These are phyloP conservation scores for Ceratobasidium sp. DNA, from an alignment of 1,284 basidiomycete species.

Conservation along the genomic window DNA sequence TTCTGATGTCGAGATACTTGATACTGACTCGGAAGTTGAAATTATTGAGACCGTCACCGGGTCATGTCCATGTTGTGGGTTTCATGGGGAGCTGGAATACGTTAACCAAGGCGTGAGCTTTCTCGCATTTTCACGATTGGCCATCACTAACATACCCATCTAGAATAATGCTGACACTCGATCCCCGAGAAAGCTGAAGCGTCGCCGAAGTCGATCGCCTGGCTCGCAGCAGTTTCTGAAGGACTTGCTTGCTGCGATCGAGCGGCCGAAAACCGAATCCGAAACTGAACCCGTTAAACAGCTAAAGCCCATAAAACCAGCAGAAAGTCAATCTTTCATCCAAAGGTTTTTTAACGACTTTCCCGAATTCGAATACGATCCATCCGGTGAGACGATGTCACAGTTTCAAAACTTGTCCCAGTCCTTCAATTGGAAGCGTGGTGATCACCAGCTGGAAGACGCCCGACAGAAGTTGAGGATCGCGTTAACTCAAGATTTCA, in stretches of 20 bases:
- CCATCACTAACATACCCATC: background rate
- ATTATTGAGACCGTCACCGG: constrained; percentile 3
- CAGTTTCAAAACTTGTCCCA: constrained; percentile 39
- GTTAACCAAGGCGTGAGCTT: background rate
- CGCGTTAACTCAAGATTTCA: constrained; percentile 22
- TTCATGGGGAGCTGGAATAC: constrained; percentile 9
- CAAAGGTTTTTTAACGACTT: constrained; percentile 12
- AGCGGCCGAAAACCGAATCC: background rate
- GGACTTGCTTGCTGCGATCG: too few species aligned
- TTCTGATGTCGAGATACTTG: background rate
- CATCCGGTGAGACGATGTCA: constrained; percentile 21
- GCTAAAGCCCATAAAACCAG: background rate
- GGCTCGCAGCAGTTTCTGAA: background rate
- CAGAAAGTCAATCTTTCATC: background rate
- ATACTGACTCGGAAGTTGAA: constrained; percentile 5
- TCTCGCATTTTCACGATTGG: background rate
- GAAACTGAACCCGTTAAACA: background rate
- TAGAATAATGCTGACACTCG: background rate
- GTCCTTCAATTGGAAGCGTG: background rate
- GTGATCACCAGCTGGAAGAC: background rate
- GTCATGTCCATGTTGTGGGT: constrained; percentile 20
- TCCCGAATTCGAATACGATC: constrained; percentile 22
- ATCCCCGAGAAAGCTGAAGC: background rate
- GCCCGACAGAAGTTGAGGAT: constrained; percentile 21
- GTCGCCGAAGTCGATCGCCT: background rate